Percentiles rank a stretch among this genome's conserved stretches.
Conservation (phyloP, 257 asterid species). For the Fraxinus quadrangulata region DNA sequence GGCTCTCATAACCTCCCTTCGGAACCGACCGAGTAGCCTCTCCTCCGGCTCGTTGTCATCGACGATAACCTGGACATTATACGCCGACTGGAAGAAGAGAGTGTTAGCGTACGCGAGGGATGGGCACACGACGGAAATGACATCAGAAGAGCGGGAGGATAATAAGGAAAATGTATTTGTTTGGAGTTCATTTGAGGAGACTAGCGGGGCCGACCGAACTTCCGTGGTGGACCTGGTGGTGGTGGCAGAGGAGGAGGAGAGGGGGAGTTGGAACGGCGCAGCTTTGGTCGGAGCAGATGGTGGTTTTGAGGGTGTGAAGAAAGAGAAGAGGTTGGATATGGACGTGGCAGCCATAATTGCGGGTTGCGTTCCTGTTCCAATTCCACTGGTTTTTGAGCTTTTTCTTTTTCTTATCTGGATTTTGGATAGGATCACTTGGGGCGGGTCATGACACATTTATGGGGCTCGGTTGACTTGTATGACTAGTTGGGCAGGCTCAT, state of each 20-base stretch:
- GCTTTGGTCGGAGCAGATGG: conserved; percentile 39
- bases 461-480: neutral
- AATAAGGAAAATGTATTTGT: conserved; percentile 7
- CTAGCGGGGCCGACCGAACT: conserved; percentile 38
- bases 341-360: conserved; percentile 29
- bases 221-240: conserved; percentile 20
- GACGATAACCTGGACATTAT: conserved; percentile 79
- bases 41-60: conserved; percentile 89
- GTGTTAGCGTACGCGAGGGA: conserved; percentile 70
- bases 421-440: neutral
- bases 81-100: conserved; percentile 60
- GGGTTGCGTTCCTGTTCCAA: neutral
- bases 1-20: conserved; percentile 83
- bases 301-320: conserved; percentile 55
- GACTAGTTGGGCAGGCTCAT: too few species aligned
- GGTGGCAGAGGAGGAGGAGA: conserved; percentile 24
- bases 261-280: conserved; percentile 39
- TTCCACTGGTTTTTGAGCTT: too few species aligned
- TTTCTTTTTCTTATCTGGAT: neutral
- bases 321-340: conserved; percentile 57
- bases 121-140: conserved; percentile 61
- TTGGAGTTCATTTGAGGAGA: conserved; percentile 35
- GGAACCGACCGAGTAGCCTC: conserved; percentile 78
- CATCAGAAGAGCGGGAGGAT: conserved; percentile 29
- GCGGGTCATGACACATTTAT: neutral